Evolutionary conservation across 2,329 filamentous ascomycete genomes (phyloP), one percentile per base, ranked within the genome.

Genomic region (Aspergillus cejpii): DNA sequence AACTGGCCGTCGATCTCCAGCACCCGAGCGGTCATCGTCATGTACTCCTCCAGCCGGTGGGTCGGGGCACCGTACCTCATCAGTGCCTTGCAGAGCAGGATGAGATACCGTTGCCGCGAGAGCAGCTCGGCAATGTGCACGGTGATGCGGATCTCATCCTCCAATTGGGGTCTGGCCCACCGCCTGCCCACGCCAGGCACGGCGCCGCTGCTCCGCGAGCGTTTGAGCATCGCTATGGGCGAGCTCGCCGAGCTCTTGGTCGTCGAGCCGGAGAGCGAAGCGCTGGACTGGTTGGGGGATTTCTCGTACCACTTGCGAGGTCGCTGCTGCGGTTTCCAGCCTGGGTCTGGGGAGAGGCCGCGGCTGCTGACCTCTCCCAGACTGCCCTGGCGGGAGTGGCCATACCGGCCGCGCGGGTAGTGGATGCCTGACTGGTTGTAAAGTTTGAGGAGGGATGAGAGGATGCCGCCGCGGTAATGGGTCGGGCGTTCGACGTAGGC

Each of bases 1-100:
- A 94, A 96, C 60, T 94, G 88, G 11, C 85, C 85, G 50, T 94
- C 85, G 21, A 95, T 91, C 66, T 91, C 87, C 33, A 97, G 76
- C 2, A 94, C 86, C 5, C 87, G 79, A 1, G 90, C 84, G 5
- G 87, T 89, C 86, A 91, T 94, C 53, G 78, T 83, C 80, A 97
- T 84, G 65, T 95, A 95, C 62, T 95, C 74, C 67, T 97, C 91
- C 20, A 97, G 72, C 19, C 91, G 82, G 68, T 97, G 91, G 0
- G 90, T 95, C 2, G 91, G 91, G 0, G 91, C 91, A 19, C 91
- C 91, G 52, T 88, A 96, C 62, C 83, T 77, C 89, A 97, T 96
- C 45, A 97, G 71, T 1, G 87, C 87, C 34, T 83, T 81, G 61
- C 91, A 96, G 34, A 97, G 78, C 64, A 86, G 89, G 48, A 91